Base-by-base conservation (phyloP, 192 early-diverging fungal species). In the Linnemannia zychae region DNA sequence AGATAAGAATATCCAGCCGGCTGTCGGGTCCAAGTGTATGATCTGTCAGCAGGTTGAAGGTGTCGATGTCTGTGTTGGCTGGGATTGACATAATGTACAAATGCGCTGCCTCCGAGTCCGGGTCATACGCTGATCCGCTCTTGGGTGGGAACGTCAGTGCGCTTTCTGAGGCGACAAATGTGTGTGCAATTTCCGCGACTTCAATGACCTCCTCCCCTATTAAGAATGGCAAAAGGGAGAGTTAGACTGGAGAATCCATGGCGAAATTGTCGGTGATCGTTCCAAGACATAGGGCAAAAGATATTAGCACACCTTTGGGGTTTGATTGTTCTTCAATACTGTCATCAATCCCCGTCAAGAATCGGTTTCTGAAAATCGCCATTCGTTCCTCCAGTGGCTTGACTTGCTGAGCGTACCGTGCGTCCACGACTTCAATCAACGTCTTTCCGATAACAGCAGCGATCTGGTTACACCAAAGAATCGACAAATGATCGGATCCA, bases 401-500 rank as follows among this genome's bases (percentile, higher is more conserved):
- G 60, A 94, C 90, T 77, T 96, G 95, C 33, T 89, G 81, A 4
- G 89, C 87, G 53, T 84, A 89, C 24, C 91, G 89, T 6, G 90
- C 88, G 79, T 97, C 94, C 49, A 94, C 92, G 72, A 95, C 87
- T 36, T 88, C 88, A 18, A 94, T 76, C 87, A 96, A 72, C 49
- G 92, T 86, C 7, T 78, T 78, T 12, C 93, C 90, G 38, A 97
- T 79, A 50, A 93, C 92, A 18, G 89, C 87, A 17, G 92, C 92
- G 72, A 99, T 89, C 88, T 99, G 98, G 76, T 95, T 95, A 69
- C 98, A 99, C 96, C 97, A 98, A 71, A 99, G 81, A 38, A 97
- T 95, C 40, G 92, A 92, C 72, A 95, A 91, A 85, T 99, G 98
- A 81, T 97, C 96, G 60, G 93, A 91, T 28, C 95, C 92, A 33